These are phyloP conservation scores for Alternaria angustiovoidea DNA, from an alignment of 2,329 filamentous ascomycete species.

Conservation along the genomic window DNA sequence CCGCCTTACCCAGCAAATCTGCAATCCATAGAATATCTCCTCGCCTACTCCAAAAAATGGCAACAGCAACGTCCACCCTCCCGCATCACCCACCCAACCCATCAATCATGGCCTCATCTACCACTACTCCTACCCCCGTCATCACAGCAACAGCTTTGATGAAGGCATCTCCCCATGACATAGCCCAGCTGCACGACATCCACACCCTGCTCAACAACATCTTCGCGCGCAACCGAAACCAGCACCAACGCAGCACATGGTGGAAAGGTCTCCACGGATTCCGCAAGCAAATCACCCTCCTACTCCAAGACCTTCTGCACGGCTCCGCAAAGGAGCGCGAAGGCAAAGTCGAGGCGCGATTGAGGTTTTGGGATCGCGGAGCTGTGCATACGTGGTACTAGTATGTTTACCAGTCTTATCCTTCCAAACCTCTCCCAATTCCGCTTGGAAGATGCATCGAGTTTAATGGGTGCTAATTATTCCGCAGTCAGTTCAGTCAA, in stretches of 20 bases:
- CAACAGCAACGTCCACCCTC: background rate
- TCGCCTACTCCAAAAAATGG: background rate
- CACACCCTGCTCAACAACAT: conserved; percentile 72
- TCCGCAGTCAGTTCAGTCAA: conserved; percentile 53
- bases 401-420: conserved; percentile 31
- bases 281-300: conserved; percentile 68
- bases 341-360: conserved; percentile 37
- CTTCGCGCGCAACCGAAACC: conserved; percentile 87
- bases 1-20: background rate
- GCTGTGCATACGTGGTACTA: conserved; percentile 48
- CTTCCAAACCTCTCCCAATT: background rate
- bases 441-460: background rate
- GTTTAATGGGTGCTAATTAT: conserved; percentile 7
- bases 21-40: background rate
- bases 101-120: background rate
- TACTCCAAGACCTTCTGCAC: conserved; percentile 54
- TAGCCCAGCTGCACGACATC: conserved; percentile 49
- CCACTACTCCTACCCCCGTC: background rate
- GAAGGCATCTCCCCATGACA: conserved; percentile 31
- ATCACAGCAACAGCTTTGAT: conserved; percentile 11
- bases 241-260: conserved; percentile 84
- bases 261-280: conserved; percentile 78
- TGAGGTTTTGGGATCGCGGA: conserved; percentile 52
- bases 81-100: background rate
- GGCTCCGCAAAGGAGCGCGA: conserved; percentile 22